These are phyloP conservation scores for Adansonia digitata DNA, from an alignment of 345 rosid species.

Conservation along the genomic window DNA sequence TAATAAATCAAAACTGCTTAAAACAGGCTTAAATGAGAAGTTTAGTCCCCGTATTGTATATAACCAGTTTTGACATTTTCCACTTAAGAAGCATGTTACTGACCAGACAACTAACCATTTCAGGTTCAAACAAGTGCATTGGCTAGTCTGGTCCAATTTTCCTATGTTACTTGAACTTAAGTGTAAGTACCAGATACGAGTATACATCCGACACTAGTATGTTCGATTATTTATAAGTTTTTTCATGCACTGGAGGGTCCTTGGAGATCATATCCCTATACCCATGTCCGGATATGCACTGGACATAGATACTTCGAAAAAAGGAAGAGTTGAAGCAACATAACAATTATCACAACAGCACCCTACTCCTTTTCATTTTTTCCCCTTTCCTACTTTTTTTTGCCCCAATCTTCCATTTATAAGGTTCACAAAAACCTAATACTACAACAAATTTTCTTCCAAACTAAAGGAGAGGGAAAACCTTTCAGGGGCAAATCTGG, in stretches of 20 bases:
- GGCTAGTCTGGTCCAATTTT: neutral
- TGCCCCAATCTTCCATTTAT: neutral
- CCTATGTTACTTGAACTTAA: too few relatives aligned
- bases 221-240: too few relatives aligned
- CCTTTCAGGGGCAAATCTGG: constrained; percentile 66
- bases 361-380: neutral
- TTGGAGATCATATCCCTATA: too few relatives aligned
- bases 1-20: neutral
- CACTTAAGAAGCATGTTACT: neutral
- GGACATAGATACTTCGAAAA: too few relatives aligned
- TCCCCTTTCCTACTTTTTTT: neutral
- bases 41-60: neutral
- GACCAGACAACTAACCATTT: neutral
- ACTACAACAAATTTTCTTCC: neutral
- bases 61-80: neutral
- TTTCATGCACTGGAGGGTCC: too few relatives aligned
- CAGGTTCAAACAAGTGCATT: neutral
- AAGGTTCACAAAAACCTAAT: neutral
- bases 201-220: too few relatives aligned
- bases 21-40: neutral
- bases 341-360: neutral
- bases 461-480: constrained; percentile 19
- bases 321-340: too few relatives aligned
- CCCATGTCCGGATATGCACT: too few relatives aligned
- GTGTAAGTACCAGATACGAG: too few relatives aligned